These are phyloP conservation scores for Fistulinella prunicolor DNA, from an alignment of 768 basidiomycete species.

Conservation along the genomic window DNA sequence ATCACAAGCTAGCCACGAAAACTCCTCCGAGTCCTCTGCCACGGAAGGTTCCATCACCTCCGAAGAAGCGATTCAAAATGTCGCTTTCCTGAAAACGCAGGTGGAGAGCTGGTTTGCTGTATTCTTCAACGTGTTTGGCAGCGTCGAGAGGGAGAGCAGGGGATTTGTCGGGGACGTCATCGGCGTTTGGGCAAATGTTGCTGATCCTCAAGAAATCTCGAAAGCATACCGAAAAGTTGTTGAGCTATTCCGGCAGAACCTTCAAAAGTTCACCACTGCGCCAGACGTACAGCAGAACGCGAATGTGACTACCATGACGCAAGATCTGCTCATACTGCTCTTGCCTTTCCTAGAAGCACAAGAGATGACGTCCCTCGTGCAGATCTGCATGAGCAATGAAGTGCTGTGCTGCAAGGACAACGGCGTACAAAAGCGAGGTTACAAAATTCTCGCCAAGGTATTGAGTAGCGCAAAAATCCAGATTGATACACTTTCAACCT, in stretches of 20 bases:
- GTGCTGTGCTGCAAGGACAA: conserved; percentile 78
- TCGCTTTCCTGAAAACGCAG: conserved; percentile 71
- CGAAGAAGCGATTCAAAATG: conserved; percentile 60
- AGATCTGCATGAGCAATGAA: conserved; percentile 60
- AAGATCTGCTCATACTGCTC: conserved; percentile 84
- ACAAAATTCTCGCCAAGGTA: conserved; percentile 79
- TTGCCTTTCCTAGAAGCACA: conserved; percentile 65
- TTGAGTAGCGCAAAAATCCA: conserved; percentile 60
- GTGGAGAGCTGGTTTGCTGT: conserved; percentile 93
- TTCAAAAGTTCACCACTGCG: conserved; percentile 40
- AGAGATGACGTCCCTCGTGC: conserved; percentile 64
- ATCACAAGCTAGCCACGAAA: conserved; percentile 33
- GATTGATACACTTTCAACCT: conserved; percentile 52
- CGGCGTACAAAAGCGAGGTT: conserved; percentile 92
- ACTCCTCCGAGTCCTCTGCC: conserved; percentile 26
- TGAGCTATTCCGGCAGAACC: conserved; percentile 63
- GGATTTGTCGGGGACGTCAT: conserved; percentile 87
- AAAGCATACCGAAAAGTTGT: conserved; percentile 80
- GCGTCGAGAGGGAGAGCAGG: conserved; percentile 67
- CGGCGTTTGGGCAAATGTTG: conserved; percentile 79
- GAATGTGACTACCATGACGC: conserved; percentile 57
- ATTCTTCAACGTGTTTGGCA: conserved; percentile 94
- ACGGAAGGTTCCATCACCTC: conserved; percentile 42
- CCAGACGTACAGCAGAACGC: conserved; percentile 35
- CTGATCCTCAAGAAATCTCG: conserved; percentile 73